A percentile compares a stretch with the other conserved stretches of the same genome.
Conservation (phyloP, 768 basidiomycete genomes). For the Trametes elegans region DNA sequence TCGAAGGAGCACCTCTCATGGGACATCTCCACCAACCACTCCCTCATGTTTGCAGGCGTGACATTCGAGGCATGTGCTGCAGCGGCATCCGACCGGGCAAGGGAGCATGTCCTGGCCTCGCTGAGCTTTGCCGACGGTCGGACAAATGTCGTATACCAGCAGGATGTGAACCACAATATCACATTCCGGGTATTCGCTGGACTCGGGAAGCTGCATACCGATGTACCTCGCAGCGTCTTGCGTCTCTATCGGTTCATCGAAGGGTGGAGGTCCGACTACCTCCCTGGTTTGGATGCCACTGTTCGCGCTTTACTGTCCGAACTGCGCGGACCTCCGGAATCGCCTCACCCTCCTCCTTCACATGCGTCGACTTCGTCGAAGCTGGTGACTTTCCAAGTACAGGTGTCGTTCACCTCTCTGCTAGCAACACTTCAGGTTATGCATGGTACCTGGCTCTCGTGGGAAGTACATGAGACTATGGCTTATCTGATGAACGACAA, state of each 20-base stretch:
- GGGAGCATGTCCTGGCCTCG: slow-evolving; percentile 53
- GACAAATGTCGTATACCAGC: slow-evolving; percentile 45
- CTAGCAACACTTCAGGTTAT: slow-evolving; percentile 76
- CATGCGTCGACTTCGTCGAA: slow-evolving; percentile 3
- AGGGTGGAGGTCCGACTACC: slow-evolving; percentile 79
- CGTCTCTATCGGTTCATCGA: slow-evolving; percentile 76
- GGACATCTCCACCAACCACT: slow-evolving; percentile 46
- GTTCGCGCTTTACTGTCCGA: slow-evolving; percentile 66
- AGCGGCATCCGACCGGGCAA: slow-evolving; percentile 37
- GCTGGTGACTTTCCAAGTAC: slow-evolving; percentile 43
- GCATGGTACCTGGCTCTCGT: slow-evolving; percentile 86
- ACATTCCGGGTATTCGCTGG: slow-evolving; percentile 44
- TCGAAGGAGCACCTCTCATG: background rate
- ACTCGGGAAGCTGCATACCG: slow-evolving; percentile 46
- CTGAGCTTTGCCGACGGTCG: slow-evolving; percentile 47
- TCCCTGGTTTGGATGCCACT: slow-evolving; percentile 71
- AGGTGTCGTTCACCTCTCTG: slow-evolving; percentile 49
- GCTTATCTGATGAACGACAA: slow-evolving; percentile 35
- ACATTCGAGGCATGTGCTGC: slow-evolving; percentile 61
- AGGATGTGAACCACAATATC: slow-evolving; percentile 40
- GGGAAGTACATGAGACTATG: slow-evolving; percentile 56
- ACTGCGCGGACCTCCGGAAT: slow-evolving; percentile 43
- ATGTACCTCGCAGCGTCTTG: slow-evolving; percentile 79
- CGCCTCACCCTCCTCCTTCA: slow-evolving; percentile 26
- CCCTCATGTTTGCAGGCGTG: slow-evolving; percentile 47